Percentiles rank a stretch among this genome's conserved stretches.
Evolutionary conservation across 495 filamentous ascomycete species (phyloP).

Genomic region (Penicillium tannophilum): DNA sequence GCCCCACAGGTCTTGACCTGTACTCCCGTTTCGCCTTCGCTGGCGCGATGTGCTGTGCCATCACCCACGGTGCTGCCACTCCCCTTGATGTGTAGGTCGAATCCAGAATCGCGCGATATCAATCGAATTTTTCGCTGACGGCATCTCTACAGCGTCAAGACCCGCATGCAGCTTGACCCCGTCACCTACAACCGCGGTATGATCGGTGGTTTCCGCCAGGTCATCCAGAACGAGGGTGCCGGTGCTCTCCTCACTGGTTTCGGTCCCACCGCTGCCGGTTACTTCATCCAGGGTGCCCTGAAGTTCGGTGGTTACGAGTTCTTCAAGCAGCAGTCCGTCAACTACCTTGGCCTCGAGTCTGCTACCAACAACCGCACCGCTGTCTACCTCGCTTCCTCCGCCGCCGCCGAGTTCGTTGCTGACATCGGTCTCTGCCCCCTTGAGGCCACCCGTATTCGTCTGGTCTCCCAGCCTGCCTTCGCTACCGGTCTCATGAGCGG

Average conservation of each 20-base stretch:
- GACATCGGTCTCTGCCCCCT: slow-evolving; percentile 93
- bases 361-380: slow-evolving; percentile 84
- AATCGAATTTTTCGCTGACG: background rate
- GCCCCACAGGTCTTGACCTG: slow-evolving; percentile 6
- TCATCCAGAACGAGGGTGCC: slow-evolving; percentile 81
- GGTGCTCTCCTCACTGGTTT: slow-evolving; percentile 86
- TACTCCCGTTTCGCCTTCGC: slow-evolving; percentile 81
- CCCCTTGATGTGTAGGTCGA: slow-evolving; percentile 93
- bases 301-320: slow-evolving; percentile 96
- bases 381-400: slow-evolving; percentile 86
- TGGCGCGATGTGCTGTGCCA: slow-evolving; percentile 86
- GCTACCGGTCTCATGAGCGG: slow-evolving; percentile 79
- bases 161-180: slow-evolving; percentile 90
- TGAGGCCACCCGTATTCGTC: slow-evolving; percentile 92
- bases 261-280: slow-evolving; percentile 85
- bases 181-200: slow-evolving; percentile 86
- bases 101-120: background rate
- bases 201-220: slow-evolving; percentile 84
- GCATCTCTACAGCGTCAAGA: slow-evolving; percentile 73
- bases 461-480: slow-evolving; percentile 88
- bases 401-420: slow-evolving; percentile 87
- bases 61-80: slow-evolving; percentile 90
- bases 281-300: slow-evolving; percentile 94
- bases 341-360: slow-evolving; percentile 74
- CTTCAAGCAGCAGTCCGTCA: slow-evolving; percentile 93